Evolutionary conservation across 768 basidiomycete species (phyloP), one percentile per base, ranked within the genome.

Genomic region (Tricholoma bakamatsutake): DNA sequence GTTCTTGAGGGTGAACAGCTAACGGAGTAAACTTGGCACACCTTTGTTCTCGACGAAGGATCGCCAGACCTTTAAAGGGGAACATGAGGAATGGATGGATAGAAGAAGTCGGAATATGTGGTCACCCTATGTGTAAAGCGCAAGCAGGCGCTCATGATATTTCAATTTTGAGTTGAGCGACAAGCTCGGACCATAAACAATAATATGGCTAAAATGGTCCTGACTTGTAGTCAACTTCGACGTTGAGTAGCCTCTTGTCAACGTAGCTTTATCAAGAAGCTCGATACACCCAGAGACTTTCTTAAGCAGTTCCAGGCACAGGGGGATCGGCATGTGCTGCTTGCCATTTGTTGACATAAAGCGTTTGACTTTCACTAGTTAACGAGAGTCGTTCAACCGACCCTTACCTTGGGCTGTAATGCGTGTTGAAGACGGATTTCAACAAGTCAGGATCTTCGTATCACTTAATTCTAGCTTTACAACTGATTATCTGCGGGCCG

Each of bases 21-120:
- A 21, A 30, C 18, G 21, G 30, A 18, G 35, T 21, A 21, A 50
- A 31, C 21, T 45, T 40, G 27, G 42, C 71, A 11, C 31, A 85
- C 89, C 90, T 77, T 83, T 79, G 60, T 83, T 88, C 45, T 85
- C 81, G 2, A 91, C 59, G 64, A 93, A 92, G 5, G 87, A 89
- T 64, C 82, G 80, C 90, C 90, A 92, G 52, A 92, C 90, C 89
- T 88, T 64, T 15, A 27, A 3, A 27, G 27, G 12, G 9, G 50
- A 35, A 10, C 21, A 24, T 24, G 2, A 24, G 21, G 21, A 3
- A 24, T 24, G 21, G 1, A 24, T 24, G 21, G 21, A 24, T 24
- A 24, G 21, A 24, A 24, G 21, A 1, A 24, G 21, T 24, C 21
- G 21, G 21, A 24, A 24, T 24, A 1, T 24, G 21, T 24, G 57